Base-by-base conservation (phyloP, 768 basidiomycete species). In the Pleurotus tuber-regium region DNA sequence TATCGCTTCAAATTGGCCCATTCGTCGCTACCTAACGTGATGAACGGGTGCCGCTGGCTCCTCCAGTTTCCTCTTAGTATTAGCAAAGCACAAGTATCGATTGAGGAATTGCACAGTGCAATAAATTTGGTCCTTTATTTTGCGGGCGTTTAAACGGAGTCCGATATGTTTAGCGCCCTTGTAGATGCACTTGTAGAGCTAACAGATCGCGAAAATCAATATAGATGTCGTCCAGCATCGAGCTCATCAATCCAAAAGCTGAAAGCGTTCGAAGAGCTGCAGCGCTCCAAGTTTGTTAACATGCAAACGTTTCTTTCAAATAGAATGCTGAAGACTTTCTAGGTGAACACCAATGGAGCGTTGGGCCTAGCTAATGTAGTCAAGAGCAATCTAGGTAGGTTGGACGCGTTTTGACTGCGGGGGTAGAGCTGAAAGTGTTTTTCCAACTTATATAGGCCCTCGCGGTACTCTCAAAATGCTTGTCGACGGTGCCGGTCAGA, bases 401-500 rank as follows among this genome's bases (percentile, higher is more conserved):
- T 5, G 52, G 24, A 55, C 47, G 51, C 50, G 50, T 54, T 47
- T 14, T 29, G n/a, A 16, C 50, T 52, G 50, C 19, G 8, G 21
- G 43, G 23, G 12, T 11, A 28, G 29, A 10, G 49, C 11, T 41
- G 43, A 43, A 43, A 51, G 26, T 56, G 53, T 44, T 43, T n/a
- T n/a, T 59, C 8, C 5, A 18, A 19, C 18, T 3, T 36, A 31
- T 47, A 44, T 57, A 96, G 95, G 96, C 40, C 97, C 97, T 16
- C 77, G 96, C 70, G 97, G 97, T 53, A 98, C 97, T 0, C 80
- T 98, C 59, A 99, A 99, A 78, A 98, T 99, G 96, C 85, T 99
- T 47, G 97, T 99, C 36, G 97, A 98, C 70, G 97, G 97, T 51
- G 79, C 95, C 11, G 97, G 97, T 8, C 91, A 94, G 73, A 95